phyloP scores from a whole-genome alignment of 2,329 filamentous ascomycete genomes.

The Phaeosphaeriaceae sp. region DNA sequence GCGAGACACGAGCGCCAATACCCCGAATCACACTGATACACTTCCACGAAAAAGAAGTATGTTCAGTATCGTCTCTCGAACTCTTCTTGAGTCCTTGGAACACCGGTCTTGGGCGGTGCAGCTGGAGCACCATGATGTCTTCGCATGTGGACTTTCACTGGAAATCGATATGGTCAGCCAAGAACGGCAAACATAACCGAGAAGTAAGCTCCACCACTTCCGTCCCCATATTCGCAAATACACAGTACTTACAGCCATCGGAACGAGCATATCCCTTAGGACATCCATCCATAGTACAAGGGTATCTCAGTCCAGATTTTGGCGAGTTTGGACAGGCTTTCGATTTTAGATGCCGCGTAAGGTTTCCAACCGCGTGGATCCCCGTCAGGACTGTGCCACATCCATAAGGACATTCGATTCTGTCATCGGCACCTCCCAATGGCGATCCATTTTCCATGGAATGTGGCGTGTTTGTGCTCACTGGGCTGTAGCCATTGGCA shows the following conservation, averaged over 20 bases:
- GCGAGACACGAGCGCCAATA: no score
- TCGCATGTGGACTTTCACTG: constrained; percentile 8
- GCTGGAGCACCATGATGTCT: constrained; percentile 3
- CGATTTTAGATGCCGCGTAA: constrained; percentile 37
- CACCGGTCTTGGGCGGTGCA: background rate
- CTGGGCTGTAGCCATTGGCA: background rate
- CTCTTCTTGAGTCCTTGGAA: background rate
- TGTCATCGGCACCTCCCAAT: constrained; percentile 5
- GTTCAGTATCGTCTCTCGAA: background rate
- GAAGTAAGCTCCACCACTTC: no score
- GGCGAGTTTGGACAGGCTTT: constrained; percentile 25
- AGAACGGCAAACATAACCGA: background rate
- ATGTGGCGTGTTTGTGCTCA: background rate
- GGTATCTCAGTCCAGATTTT: constrained; percentile 18
- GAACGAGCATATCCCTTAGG: constrained; percentile 32
- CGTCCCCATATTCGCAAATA: no score
- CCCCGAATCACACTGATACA: no score
- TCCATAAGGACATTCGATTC: constrained; percentile 25
- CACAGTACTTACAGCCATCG: constrained; percentile 19
- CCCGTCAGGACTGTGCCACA: constrained; percentile 32
- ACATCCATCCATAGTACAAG: constrained; percentile 27
- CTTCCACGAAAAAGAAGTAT: background rate
- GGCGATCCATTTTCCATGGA: background rate
- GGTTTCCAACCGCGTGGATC: constrained; percentile 35
- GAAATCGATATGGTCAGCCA: background rate